A percentile compares a stretch with the other conserved stretches of the same genome.
Conservation (phyloP, 2,329 filamentous ascomycete genomes). For the Colletotrichum magnum region DNA sequence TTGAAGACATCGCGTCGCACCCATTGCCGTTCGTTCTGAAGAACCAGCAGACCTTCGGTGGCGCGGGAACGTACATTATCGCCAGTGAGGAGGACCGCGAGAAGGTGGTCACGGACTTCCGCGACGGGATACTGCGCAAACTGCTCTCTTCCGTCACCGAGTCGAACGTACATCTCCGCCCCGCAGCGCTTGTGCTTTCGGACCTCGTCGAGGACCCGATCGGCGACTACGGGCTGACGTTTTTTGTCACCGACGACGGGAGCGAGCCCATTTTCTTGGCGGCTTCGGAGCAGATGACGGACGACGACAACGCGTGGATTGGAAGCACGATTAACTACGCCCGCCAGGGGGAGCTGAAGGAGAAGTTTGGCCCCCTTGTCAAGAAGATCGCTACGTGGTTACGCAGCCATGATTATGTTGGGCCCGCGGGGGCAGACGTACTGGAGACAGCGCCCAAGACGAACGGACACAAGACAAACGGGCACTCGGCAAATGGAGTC, state of each 20-base stretch:
- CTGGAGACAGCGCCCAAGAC: constrained; percentile 45
- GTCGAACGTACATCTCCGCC: constrained; percentile 49
- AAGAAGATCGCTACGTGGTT: constrained; percentile 47
- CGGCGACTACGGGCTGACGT: constrained; percentile 52
- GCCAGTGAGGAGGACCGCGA: constrained; percentile 45
- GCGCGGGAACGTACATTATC: constrained; percentile 53
- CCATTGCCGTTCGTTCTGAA: constrained; percentile 54
- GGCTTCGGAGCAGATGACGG: constrained; percentile 53
- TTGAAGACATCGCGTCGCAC: constrained; percentile 43
- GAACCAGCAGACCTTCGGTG: constrained; percentile 54
- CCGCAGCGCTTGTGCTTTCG: constrained; percentile 49
- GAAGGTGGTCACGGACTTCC: constrained; percentile 44
- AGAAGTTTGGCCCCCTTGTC: constrained; percentile 46
- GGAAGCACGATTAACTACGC: constrained; percentile 52
- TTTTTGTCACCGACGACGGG: constrained; percentile 48
- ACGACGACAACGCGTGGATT: constrained; percentile 50
- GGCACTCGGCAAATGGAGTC: not conserved
- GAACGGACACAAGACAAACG: constrained; percentile 27
- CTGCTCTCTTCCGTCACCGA: constrained; percentile 49
- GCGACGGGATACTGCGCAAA: constrained; percentile 47
- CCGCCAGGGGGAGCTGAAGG: constrained; percentile 47
- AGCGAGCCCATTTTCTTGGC: constrained; percentile 48
- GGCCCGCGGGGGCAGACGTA: constrained; percentile 51
- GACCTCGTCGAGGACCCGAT: constrained; percentile 49
- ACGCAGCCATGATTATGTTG: constrained; percentile 48